A percentile compares a stretch with the other conserved stretches of the same genome.
These are phyloP conservation scores for Bonia amplexicaulis DNA, from an alignment of 176 grass and related monocot species.

Conservation along the genomic window DNA sequence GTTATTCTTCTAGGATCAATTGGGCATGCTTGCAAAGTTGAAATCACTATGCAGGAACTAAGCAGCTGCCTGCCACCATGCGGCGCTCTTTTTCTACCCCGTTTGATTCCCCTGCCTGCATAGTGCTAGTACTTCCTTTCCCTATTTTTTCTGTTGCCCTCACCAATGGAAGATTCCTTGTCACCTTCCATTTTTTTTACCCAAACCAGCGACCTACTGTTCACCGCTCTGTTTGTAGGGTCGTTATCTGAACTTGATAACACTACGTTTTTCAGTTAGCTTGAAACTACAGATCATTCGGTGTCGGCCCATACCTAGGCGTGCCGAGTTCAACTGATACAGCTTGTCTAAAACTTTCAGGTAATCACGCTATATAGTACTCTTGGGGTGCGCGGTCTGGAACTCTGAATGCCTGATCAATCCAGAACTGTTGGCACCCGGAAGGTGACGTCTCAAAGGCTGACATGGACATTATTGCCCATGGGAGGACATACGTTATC, in stretches of 20 bases:
- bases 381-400: neutral
- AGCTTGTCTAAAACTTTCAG: neutral
- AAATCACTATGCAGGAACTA: neutral
- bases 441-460: neutral
- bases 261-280: neutral
- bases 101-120: neutral
- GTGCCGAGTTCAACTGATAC: too few relatives aligned
- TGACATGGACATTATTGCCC: neutral
- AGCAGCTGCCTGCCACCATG: neutral
- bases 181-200: neutral
- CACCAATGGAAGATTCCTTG: neutral
- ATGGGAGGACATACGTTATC: neutral
- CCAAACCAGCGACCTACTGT: neutral
- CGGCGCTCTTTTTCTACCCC: neutral
- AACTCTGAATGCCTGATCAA: neutral
- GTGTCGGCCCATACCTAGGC: neutral
- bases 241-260: neutral
- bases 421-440: neutral
- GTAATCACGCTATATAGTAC: neutral
- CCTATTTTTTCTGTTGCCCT: neutral
- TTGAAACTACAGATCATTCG: neutral
- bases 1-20: neutral
- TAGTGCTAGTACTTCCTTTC: neutral
- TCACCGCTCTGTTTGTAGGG: neutral
- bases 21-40: neutral